Base-by-base conservation (phyloP, 1,284 basidiomycete species). In the Cystobasidiaceae sp. region DNA sequence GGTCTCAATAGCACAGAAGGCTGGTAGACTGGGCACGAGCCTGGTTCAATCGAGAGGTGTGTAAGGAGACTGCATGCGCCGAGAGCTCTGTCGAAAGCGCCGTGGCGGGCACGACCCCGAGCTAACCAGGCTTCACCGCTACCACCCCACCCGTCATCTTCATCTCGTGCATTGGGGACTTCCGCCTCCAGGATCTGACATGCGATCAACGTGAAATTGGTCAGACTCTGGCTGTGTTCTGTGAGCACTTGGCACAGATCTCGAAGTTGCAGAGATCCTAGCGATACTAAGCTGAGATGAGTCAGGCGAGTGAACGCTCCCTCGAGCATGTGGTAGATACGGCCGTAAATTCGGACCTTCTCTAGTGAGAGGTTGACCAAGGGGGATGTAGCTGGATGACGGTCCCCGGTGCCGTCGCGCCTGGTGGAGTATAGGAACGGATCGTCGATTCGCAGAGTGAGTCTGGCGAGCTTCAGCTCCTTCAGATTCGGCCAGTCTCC, bases 11-110 rank as follows among this genome's bases (percentile, higher is more conserved):
- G 52, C 3, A 44, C 48, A 1, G 39, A 15, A 4, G 61, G 61
- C 32, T 54, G 51, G 30, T 55, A 64, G 19, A 64, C 52, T 21
- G 61, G 61, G 8, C 28, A 44, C 6, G 7, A 17, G 2, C 61
- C 61, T 33, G 61, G 61, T 34, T 64, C 61, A 8, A 55, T 56
- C 19, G 41, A 46, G 19, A 64, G 52, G 27, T 64, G 39, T 9
- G 27, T 33, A 30, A 64, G 44, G 19, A 48, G 55, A 28, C 46
- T 23, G 44, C 51, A 64, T 27, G 52, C 41, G 3, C 30, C 41
- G 2, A 64, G 44, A 17, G 61, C 61, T 27, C 61, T 44, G 44
- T 64, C 61, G 28, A 64, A 64, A 7, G 44, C 23, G n/a, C 43
- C 50, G 17, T 52, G 41, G 7, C 49, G 32, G 13, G 51, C 41